Base-by-base conservation (phyloP, 2,329 filamentous ascomycete genomes). In the Xenoacremonium recifei region DNA sequence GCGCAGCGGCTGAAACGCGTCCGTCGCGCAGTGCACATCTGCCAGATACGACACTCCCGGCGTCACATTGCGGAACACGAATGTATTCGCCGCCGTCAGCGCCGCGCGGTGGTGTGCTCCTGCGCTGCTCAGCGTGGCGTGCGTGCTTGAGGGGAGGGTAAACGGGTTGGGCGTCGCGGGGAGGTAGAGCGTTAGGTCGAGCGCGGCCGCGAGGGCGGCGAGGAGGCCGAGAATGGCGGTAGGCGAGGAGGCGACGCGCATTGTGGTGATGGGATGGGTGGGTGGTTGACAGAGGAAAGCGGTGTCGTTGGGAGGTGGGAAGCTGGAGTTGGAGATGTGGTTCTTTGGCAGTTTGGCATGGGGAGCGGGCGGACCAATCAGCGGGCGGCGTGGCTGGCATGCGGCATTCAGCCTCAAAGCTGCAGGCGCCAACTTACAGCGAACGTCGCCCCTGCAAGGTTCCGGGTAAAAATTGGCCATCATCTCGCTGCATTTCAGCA, bases 31-130 rank as follows among this genome's bases (percentile, higher is more conserved):
- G 68, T 91, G 82, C 36, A 97, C 76, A 53, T 93, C 89, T 35
- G 87, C 82, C 5, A 97, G 78, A 64, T 96, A 96, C 44, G 83
- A 88, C 1, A 84, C 86, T n/a, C n/a, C n/a, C 1, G 75, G 63
- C 5, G 78, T 76, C 39, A 96, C 75, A 55, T 90, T 83, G 51
- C 67, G 69, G 72, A 96, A 96, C 49, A 81, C 75, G 60, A 96
- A 89, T 18, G 80, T 82, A 63, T 88, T 87, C 54, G 75, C 66
- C 30, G 76, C 70, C 11, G 84, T 82, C 9, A 96, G 70, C 9
- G 84, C 83, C 11, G 87, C 82, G 19, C 76, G 55, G 58, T 62
- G 54, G 47, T 61, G 51, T 21, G 47, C 48, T 45, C 65, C 60
- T 10, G 71, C 67, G 15, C 73, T 56, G 16, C 69, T 67, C 36